phyloP scores from a whole-genome alignment of 2,329 filamentous ascomycete genomes.

The Sporothrix humicola region DNA sequence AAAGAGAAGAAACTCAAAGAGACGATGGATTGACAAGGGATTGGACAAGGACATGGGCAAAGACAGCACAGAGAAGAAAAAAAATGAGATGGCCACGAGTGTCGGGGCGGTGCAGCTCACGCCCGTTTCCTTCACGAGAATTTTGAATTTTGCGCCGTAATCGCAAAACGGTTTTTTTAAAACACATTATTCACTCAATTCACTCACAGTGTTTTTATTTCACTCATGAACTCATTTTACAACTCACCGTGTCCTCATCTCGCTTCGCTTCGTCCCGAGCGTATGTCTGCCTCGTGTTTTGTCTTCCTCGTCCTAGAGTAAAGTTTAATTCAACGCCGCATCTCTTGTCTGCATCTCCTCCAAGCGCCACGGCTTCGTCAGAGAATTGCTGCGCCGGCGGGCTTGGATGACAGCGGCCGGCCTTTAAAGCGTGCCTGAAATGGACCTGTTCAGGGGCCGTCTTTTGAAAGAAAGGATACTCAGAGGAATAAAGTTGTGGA shows the following conservation, averaged over 20 bases:
- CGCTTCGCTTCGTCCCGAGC: background rate
- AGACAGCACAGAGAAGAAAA: background rate
- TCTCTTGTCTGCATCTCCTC: background rate
- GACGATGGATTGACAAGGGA: background rate
- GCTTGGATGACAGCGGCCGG: background rate
- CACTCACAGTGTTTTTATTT: too few species aligned
- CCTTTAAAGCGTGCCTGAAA: background rate
- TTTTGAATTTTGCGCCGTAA: background rate
- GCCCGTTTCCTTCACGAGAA: slow-evolving; percentile 6
- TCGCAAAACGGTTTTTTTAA: background rate
- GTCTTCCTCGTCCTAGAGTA: too few species aligned
- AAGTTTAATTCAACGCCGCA: background rate
- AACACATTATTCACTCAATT: background rate
- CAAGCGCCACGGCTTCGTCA: background rate
- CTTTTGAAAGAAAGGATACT: background rate
- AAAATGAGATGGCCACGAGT: background rate
- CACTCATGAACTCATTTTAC: too few species aligned
- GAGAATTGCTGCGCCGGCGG: slow-evolving; percentile 9
- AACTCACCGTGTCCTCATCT: background rate
- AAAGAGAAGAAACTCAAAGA: background rate
- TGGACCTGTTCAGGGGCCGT: background rate
- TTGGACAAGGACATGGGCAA: slow-evolving; percentile 1
- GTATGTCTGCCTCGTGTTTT: too few species aligned
- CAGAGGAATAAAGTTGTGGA: background rate
- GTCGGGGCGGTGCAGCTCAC: slow-evolving; percentile 22